Conservation (phyloP, 768 basidiomycete species). For the Suillus spraguei region DNA sequence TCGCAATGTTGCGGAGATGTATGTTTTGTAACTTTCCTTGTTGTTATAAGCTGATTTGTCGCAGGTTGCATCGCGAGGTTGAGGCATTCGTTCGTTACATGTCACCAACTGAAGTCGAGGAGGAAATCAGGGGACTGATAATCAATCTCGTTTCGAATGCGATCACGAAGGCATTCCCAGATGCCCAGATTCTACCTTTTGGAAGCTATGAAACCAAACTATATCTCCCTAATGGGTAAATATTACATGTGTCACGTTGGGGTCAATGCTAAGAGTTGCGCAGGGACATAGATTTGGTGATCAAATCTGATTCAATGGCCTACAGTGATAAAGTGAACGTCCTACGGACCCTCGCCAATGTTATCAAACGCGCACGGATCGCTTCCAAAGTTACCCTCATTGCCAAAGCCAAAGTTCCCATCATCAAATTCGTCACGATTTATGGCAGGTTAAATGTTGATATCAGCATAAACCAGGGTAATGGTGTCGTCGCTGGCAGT, state of each 20-base stretch:
- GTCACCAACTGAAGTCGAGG: slow-evolving; percentile 82
- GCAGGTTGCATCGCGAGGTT: slow-evolving; percentile 86
- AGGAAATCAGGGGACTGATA: slow-evolving; percentile 78
- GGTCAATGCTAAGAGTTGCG: slow-evolving; percentile 20
- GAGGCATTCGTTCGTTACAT: slow-evolving; percentile 85
- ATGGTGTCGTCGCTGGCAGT: slow-evolving; percentile 76
- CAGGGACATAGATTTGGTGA: slow-evolving; percentile 95
- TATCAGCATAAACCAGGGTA: slow-evolving; percentile 90
- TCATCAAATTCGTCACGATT: slow-evolving; percentile 90
- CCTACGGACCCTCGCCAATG: slow-evolving; percentile 76
- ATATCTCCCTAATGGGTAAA: slow-evolving; percentile 91
- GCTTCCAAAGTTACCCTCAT: slow-evolving; percentile 86
- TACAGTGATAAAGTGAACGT: slow-evolving; percentile 67
- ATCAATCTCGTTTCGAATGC: slow-evolving; percentile 70
- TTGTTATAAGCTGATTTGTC: slow-evolving; percentile 13
- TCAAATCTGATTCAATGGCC: slow-evolving; percentile 78
- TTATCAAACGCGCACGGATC: slow-evolving; percentile 72
- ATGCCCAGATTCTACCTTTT: slow-evolving; percentile 84
- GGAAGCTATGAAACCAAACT: slow-evolving; percentile 93
- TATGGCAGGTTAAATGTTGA: slow-evolving; percentile 88
- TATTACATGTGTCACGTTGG: slow-evolving; percentile 13
- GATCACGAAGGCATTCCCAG: slow-evolving; percentile 67
- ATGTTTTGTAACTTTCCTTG: slow-evolving; percentile 33
- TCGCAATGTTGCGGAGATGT: slow-evolving; percentile 85
- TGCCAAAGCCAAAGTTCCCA: slow-evolving; percentile 92